Base-by-base conservation (phyloP, 108 stramenopile species). In the Nitzschia sp. region DNA sequence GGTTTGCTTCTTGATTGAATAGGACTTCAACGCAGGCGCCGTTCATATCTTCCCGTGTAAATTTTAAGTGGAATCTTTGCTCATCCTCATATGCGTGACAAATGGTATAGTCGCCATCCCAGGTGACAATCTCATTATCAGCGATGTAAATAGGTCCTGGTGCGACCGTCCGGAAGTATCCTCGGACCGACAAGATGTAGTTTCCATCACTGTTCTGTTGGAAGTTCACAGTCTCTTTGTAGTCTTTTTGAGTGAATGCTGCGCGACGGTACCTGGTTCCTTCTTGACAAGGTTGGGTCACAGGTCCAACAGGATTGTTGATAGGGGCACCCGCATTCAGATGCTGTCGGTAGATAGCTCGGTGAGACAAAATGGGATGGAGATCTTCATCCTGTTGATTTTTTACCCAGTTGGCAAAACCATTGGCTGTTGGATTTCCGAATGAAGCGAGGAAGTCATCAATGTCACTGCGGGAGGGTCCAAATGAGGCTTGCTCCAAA, bases 401-500 rank as follows among this genome's bases (percentile, higher is more conserved):
- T 6, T 48, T 17, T 15, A 48, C 6, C 46, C 46, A 48, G 6
- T 6, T 17, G 14, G 46, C 46, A 48, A 17, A 48, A 48, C 17
- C 3, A 3, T 48, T 17, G 14, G 46, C n/a, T 34, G 29, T 34
- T 3, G 29, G 29, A 34, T 34, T 34, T 34, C 29, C 29, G 29
- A 34, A 34, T 3, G 29, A 34, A 34, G 1, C 29, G 29, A 34
- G 29, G 17, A 48, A 48, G 46, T 15, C 14, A 17, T 48, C 17
- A 17, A 48, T 6, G 17, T 15, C 17, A 15, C n/a, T 80, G 72
- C 6, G 83, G 6, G 46, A 37, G 3, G 58, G 20, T 9, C 88
- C 88, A 71, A 90, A 90, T 26, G 88, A 85, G 12, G 86, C 75
- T 58, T 76, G 73, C 46, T 80, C 77, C 48, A 90, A 72, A 46